Conservation (phyloP, 768 basidiomycete genomes). For the Boletus rubropictus region DNA sequence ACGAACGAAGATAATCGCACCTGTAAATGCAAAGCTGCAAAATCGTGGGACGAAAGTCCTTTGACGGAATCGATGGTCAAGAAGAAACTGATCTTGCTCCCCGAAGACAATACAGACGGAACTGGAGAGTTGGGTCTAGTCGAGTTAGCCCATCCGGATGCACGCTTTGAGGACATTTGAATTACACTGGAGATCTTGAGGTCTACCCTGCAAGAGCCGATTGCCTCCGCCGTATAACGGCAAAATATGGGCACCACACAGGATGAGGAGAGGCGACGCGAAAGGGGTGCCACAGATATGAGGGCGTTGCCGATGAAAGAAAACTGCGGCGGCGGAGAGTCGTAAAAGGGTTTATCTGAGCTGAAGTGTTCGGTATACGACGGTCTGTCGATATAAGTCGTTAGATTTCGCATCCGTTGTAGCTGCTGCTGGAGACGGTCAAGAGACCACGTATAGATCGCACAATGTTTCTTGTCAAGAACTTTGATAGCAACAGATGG, state of each 20-base stretch:
- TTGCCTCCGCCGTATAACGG: slow-evolving; percentile 90
- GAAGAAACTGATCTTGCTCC: slow-evolving; percentile 80
- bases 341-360: slow-evolving; percentile 88
- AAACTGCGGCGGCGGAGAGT: slow-evolving; percentile 79
- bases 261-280: slow-evolving; percentile 65
- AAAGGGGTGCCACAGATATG: slow-evolving; percentile 76
- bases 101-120: slow-evolving; percentile 59
- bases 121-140: slow-evolving; percentile 74
- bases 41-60: slow-evolving; percentile 87
- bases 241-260: slow-evolving; percentile 88
- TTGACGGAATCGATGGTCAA: slow-evolving; percentile 82
- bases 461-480: slow-evolving; percentile 79
- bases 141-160: slow-evolving; percentile 55
- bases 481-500: slow-evolving; percentile 89
- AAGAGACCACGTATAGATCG: slow-evolving; percentile 88
- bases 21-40: slow-evolving; percentile 80
- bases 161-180: slow-evolving; percentile 49
- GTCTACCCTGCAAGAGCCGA: slow-evolving; percentile 87
- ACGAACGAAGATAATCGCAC: slow-evolving; percentile 83
- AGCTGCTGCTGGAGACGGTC: slow-evolving; percentile 85
- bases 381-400: slow-evolving; percentile 85
- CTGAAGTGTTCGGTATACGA: slow-evolving; percentile 94
- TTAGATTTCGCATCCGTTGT: slow-evolving; percentile 89
- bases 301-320: slow-evolving; percentile 90
- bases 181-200: slow-evolving; percentile 75